Base-by-base conservation (phyloP, 139 green algal genomes). In the Chlamydomonas schloesseri region DNA sequence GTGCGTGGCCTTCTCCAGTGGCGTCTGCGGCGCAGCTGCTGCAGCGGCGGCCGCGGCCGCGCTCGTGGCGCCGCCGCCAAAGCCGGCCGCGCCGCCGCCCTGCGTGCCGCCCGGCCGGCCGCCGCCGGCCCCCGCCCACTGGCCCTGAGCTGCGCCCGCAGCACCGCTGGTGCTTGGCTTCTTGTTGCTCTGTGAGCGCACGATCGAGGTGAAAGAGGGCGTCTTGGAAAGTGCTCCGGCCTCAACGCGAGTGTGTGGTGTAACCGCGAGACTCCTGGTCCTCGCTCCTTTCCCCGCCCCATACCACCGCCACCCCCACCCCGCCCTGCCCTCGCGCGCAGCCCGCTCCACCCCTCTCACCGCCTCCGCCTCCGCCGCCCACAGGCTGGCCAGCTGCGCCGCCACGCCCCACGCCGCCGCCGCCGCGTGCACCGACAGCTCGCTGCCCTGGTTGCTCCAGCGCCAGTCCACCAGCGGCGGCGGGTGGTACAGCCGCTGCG, bases 381-480 rank as follows among this genome's bases (percentile, higher is more conserved):
- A 87, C 69, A 72, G 9, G 34, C 47, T 60, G 26, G 28, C 81
- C 69, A 87, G 69, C 53, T 87, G 81, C 3, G n/a, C 53, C 8
- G 29, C 10, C 17, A 79, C 20, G 20, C n/a, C 26, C 81, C 81
- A 87, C 33, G 69, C 69, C 8, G 81, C 81, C 34, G 69, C 29
- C 14, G 69, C 81, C 14, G 81, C 81, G 69, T 80, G 69, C 24
- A 53, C 34, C 17, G 62, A 57, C 62, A 87, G 28, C 81, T 87
- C 81, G 11, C 33, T n/a, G 31, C 81, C 81, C 34, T n/a, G 18
- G 8, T n/a, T 15, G 34, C 42, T 24, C 81, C 81, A 87, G 29
- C 81, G 81, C 81, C 55, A 62, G 70, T 87, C 81, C 69, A 76
- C 67, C 65, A 85, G 33, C 0, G 79, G 31, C 0, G 79, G 67